Evolutionary conservation across 495 filamentous ascomycete species (phyloP).

Genomic region (Cenococcum geophilum): DNA sequence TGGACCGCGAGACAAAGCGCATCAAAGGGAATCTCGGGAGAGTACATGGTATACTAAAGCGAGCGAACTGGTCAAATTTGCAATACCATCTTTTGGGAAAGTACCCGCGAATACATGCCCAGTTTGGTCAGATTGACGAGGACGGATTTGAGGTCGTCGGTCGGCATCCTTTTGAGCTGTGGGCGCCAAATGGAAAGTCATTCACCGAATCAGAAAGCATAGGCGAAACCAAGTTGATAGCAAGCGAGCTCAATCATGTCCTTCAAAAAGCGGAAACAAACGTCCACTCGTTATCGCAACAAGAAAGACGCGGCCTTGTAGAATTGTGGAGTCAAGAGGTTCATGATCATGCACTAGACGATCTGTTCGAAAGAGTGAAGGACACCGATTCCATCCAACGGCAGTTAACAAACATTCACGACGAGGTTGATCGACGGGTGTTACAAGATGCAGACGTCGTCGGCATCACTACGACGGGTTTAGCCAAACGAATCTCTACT

Average conservation of each 20-base stretch:
- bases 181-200: no score
- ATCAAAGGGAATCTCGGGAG: conserved; percentile 33
- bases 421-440: neutral
- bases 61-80: neutral
- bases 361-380: neutral
- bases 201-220: neutral
- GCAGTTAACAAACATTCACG: neutral
- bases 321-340: neutral
- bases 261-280: no score
- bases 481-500: conserved; percentile 54
- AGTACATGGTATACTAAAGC: conserved; percentile 2
- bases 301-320: neutral
- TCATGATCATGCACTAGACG: neutral
- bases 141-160: no score
- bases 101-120: no score
- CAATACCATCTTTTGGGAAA: neutral
- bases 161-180: no score
- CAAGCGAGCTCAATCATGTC: no score
- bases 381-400: neutral
- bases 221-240: neutral
- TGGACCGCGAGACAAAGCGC: conserved; percentile 33
- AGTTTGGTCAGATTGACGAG: no score
- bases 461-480: conserved; percentile 67
- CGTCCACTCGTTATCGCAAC: neutral
- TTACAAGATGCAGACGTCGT: no score